Conservation (phyloP, 2,329 filamentous ascomycete genomes). For the Alternaria consortialis region DNA sequence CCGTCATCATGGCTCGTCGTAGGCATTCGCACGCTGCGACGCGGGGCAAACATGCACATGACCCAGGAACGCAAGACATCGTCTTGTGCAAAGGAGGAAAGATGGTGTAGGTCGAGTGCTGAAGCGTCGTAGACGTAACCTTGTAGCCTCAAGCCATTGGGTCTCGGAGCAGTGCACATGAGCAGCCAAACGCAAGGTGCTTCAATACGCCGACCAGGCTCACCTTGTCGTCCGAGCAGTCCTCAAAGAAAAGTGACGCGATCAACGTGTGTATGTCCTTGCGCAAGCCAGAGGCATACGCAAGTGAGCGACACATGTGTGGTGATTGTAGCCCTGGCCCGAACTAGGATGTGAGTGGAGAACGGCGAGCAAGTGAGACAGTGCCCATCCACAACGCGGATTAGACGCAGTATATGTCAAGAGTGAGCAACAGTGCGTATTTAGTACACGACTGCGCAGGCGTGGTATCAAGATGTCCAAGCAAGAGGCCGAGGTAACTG, state of each 20-base stretch:
- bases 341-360: neutral
- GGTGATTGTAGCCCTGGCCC: slow-evolving; percentile 2
- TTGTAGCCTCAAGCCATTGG: slow-evolving; percentile 11
- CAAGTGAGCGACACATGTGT: neutral
- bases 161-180: slow-evolving; percentile 1
- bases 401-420: slow-evolving; percentile 10
- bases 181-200: slow-evolving; percentile 2
- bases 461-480: neutral
- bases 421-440: slow-evolving; percentile 3
- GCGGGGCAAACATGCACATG: neutral
- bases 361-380: neutral
- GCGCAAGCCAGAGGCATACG: neutral
- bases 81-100: neutral
- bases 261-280: neutral
- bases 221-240: slow-evolving; percentile 3
- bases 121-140: slow-evolving; percentile 7
- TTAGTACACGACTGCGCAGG: slow-evolving; percentile 5
- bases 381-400: slow-evolving; percentile 2
- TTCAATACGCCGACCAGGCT: slow-evolving; percentile 6
- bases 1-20: neutral
- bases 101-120: neutral
- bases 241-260: neutral
- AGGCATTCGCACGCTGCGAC: neutral
- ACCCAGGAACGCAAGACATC: neutral
- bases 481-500: neutral